These are phyloP conservation scores for Aspergillus sp. DNA, from an alignment of 2,329 filamentous ascomycete species.

Conservation along the genomic window DNA sequence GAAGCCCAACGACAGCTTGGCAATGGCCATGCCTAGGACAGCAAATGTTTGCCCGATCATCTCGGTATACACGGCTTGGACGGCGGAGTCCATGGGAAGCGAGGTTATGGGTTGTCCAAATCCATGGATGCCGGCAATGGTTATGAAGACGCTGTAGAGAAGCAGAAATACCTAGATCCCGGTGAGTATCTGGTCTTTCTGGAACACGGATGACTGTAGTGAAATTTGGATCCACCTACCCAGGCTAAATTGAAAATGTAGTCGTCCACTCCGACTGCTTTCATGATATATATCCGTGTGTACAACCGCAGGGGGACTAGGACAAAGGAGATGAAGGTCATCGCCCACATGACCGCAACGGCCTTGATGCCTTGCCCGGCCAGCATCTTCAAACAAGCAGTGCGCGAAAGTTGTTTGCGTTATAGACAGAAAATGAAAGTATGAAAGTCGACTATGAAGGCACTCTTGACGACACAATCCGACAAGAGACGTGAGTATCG, in stretches of 20 bases:
- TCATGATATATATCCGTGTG: constrained; percentile 27
- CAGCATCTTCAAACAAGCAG: constrained; percentile 8
- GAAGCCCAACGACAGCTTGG: constrained; percentile 41
- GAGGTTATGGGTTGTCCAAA: constrained; percentile 32
- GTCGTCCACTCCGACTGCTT: constrained; percentile 38
- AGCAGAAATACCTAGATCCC: constrained; percentile 13
- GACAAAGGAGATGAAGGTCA: constrained; percentile 22
- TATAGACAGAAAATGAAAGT: too few relatives aligned
- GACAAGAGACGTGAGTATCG: neutral
- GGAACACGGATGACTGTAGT: neutral
- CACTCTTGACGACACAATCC: neutral
- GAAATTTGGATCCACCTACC: constrained; percentile 15
- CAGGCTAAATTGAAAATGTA: constrained; percentile 33
- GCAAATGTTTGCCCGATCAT: constrained; percentile 36
- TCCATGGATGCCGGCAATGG: constrained; percentile 31
- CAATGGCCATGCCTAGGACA: constrained; percentile 40
- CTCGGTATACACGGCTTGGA: constrained; percentile 23
- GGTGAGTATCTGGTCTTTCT: neutral
- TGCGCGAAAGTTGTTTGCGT: too few relatives aligned
- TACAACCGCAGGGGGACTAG: constrained; percentile 26
- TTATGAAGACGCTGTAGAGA: constrained; percentile 35
- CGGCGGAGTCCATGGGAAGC: constrained; percentile 22
- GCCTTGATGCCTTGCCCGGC: constrained; percentile 15
- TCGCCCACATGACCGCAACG: constrained; percentile 25
- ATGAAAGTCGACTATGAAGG: neutral